These are phyloP conservation scores for Phylloporus rhodoxanthus DNA, from an alignment of 768 basidiomycete species.

Conservation along the genomic window DNA sequence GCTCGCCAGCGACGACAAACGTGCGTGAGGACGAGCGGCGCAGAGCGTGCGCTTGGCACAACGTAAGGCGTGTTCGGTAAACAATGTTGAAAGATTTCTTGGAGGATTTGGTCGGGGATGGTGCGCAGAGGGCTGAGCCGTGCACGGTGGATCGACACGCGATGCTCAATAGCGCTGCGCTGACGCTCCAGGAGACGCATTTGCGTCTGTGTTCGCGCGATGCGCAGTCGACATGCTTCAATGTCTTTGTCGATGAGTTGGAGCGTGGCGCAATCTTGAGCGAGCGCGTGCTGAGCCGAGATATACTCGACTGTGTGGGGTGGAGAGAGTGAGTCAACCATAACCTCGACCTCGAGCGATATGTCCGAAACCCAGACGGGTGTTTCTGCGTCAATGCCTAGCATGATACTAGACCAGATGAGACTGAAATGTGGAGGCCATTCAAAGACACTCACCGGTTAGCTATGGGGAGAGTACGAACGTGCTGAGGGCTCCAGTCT, in stretches of 20 bases:
- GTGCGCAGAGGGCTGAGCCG: constrained; percentile 25
- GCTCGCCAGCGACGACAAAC: constrained; percentile 31
- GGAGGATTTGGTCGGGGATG: constrained; percentile 29
- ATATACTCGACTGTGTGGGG: constrained; percentile 15
- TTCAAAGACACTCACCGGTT: constrained; percentile 4
- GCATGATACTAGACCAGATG: constrained; percentile 4
- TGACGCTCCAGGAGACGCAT: constrained; percentile 16
- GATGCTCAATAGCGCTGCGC: constrained; percentile 14
- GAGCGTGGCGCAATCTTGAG: constrained; percentile 14
- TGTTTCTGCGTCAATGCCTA: neutral
- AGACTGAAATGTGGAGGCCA: neutral
- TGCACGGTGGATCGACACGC: constrained; percentile 21
- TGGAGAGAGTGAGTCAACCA: constrained; percentile 22
- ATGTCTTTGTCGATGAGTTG: constrained; percentile 13
- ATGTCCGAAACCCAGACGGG: neutral
- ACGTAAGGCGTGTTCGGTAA: constrained; percentile 20
- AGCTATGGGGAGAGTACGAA: neutral
- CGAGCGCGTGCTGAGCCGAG: constrained; percentile 17
- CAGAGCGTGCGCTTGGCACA: constrained; percentile 16
- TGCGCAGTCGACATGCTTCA: constrained; percentile 13
- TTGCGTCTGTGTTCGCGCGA: constrained; percentile 11
- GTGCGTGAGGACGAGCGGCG: constrained; percentile 31
- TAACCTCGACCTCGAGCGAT: constrained; percentile 1
- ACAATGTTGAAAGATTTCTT: constrained; percentile 29
- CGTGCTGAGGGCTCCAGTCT: neutral